Percentiles rank a stretch among this genome's conserved stretches.
These are phyloP conservation scores for Yarrowia sp. DNA, from an alignment of 805 yeast species.

Conservation along the genomic window DNA sequence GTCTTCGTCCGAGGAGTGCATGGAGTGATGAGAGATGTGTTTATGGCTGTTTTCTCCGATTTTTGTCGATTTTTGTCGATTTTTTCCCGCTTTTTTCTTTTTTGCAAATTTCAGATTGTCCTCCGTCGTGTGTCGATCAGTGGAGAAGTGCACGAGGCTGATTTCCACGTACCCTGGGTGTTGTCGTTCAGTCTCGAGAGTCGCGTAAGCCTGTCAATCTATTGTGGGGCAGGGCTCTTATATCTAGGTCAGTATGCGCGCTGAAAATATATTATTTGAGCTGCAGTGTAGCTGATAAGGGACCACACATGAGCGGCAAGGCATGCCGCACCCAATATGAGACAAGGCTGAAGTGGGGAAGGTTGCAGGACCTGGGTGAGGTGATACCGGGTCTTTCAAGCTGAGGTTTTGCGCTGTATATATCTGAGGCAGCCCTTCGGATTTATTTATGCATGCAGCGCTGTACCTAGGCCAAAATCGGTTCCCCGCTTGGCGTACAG, in stretches of 20 bases:
- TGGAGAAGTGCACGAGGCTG: background rate
- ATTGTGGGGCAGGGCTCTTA: slow-evolving; percentile 7
- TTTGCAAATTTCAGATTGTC: background rate
- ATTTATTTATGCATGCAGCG: background rate
- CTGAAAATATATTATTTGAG: slow-evolving; percentile 12
- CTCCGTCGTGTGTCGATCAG: slow-evolving; percentile 7
- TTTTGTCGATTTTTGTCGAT: background rate
- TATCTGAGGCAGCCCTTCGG: background rate
- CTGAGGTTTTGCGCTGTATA: background rate
- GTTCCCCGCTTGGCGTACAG: slow-evolving; percentile 17
- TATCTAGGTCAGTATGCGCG: slow-evolving; percentile 27
- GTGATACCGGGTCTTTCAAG: background rate
- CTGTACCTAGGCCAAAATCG: background rate
- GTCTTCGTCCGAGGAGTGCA: slow-evolving; percentile 17
- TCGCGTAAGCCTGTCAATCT: background rate
- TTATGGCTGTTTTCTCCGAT: background rate
- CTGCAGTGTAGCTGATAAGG: slow-evolving; percentile 29
- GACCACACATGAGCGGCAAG: slow-evolving; percentile 34
- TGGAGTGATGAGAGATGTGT: background rate
- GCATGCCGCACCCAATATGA: slow-evolving; percentile 5
- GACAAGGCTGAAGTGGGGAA: slow-evolving; percentile 34
- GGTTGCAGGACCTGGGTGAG: slow-evolving; percentile 15
- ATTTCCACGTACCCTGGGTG: no score
- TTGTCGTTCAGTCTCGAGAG: no score
- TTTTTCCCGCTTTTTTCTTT: slow-evolving; percentile 1